phyloP scores from a whole-genome alignment of 1,284 basidiomycete species.

The Heterobasidion irregulare region DNA sequence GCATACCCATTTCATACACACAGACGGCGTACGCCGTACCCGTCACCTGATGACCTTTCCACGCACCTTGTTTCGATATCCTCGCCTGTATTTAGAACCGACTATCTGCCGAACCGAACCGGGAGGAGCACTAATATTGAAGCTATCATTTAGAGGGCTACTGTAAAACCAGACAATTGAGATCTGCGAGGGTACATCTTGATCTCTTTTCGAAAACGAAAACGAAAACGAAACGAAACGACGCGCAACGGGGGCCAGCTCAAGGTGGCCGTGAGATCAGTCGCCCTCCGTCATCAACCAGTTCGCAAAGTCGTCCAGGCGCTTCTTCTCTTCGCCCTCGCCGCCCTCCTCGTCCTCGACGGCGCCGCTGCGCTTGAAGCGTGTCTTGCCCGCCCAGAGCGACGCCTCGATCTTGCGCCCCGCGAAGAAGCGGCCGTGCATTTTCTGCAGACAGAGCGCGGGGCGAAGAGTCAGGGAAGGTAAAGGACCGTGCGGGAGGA shows the following conservation, averaged over 20 bases:
- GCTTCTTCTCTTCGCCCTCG: slow-evolving; percentile 72
- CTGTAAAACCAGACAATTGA: not conserved
- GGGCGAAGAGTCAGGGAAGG: not conserved
- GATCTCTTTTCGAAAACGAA: not conserved
- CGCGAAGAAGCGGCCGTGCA: slow-evolving; percentile 92
- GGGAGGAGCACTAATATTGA: not conserved
- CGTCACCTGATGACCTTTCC: too few relatives aligned
- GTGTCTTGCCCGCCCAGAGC: slow-evolving; percentile 73
- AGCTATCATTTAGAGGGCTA: not conserved
- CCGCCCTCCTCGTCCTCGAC: slow-evolving; percentile 51
- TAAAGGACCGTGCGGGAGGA: not conserved
- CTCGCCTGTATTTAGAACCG: too few relatives aligned
- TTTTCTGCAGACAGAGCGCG: slow-evolving; percentile 52
- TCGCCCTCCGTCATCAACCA: slow-evolving; percentile 81
- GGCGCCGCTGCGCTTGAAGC: slow-evolving; percentile 68
- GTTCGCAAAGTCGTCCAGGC: slow-evolving; percentile 80
- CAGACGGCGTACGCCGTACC: too few relatives aligned
- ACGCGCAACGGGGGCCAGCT: not conserved
- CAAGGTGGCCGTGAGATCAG: slow-evolving; percentile 19
- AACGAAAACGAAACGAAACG: not conserved
- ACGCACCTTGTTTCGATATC: too few relatives aligned
- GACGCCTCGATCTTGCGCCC: slow-evolving; percentile 79
- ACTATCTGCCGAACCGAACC: not conserved
- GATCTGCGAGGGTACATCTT: not conserved
- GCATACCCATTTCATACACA: too few relatives aligned